Conservation (phyloP, 129 eudicot genomes). For the Apium graveolens region DNA sequence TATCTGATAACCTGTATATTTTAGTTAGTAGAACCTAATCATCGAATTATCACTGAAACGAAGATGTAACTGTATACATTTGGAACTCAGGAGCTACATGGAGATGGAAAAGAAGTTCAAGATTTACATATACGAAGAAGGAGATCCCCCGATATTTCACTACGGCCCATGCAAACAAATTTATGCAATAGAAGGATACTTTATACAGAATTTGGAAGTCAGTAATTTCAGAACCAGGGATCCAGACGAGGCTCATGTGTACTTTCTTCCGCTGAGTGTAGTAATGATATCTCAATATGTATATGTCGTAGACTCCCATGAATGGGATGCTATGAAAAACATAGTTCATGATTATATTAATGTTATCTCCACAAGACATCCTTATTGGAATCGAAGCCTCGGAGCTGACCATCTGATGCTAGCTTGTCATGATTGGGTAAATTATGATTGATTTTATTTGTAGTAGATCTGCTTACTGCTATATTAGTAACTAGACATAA, state of each 20-base stretch:
- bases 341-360: constrained; percentile 12
- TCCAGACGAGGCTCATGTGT: constrained; percentile 19
- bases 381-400: constrained; percentile 19
- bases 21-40: background rate
- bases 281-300: constrained; percentile 5
- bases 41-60: background rate
- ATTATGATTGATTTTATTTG: background rate
- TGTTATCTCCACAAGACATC: constrained; percentile 12
- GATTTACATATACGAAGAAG: constrained; percentile 36
- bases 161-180: constrained; percentile 27
- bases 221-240: constrained; percentile 12
- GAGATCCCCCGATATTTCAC: constrained; percentile 43
- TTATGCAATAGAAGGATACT: constrained; percentile 20
- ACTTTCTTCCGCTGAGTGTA: constrained; percentile 18
- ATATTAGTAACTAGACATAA: background rate
- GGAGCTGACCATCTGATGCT: constrained; percentile 26
- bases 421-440: constrained; percentile 31
- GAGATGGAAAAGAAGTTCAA: constrained; percentile 40
- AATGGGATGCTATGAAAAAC: constrained; percentile 13
- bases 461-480: background rate
- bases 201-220: constrained; percentile 16
- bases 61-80: background rate
- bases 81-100: constrained; percentile 34
- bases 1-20: too few relatives aligned
- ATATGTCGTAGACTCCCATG: background rate